Base-by-base conservation (phyloP, 2,329 filamentous ascomycete genomes). In the Metarhizium robertsii region DNA sequence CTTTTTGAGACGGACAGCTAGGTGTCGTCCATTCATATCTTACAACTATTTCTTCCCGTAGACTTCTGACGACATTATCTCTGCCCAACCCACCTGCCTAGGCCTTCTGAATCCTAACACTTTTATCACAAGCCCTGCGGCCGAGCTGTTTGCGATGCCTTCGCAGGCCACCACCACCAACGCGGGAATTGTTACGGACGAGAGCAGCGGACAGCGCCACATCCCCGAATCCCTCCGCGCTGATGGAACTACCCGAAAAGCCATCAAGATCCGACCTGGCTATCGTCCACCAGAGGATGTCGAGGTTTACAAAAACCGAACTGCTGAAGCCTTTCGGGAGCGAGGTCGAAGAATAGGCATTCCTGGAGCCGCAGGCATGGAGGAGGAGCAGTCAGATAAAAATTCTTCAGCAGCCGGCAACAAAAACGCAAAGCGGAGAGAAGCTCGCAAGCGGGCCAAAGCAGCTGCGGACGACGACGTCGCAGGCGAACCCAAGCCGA, bases 261-360 rank as follows among this genome's bases (percentile, higher is more conserved):
- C 96, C 66, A 97, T 97, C 68, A 90, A 90, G 66, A 90, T 99
- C 58, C 85, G 90, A 34, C 92, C 94, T 0, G 95, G 94, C 54
- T 99, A 96, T 73, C 85, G 86, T 38, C 95, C 94, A 1, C 90
- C 92, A 0, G 94, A 99, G 73, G 94, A 99, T 71, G 87, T 97
- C 60, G 91, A 96, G 67, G 79, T 96, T 49, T 99, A 99, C 80
- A 95, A 91, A 75, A 96, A 95, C 71, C 86, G 89, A 56, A 91
- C 86, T 1, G 92, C 92, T 52, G 88, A 94, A 68, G 84, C 83
- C 52, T 96, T 88, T 75, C 90, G 90, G 67, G 90, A 83, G 62
- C 84, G 90, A 59, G 84, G 81, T 56, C 75, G 68, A 71, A 56
- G 87, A 81, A 67, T 70, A 25, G 71, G 71, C 25, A 80, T 96